Base-by-base conservation (phyloP, 306 rosid species). In the Vachellia collinsii region DNA sequence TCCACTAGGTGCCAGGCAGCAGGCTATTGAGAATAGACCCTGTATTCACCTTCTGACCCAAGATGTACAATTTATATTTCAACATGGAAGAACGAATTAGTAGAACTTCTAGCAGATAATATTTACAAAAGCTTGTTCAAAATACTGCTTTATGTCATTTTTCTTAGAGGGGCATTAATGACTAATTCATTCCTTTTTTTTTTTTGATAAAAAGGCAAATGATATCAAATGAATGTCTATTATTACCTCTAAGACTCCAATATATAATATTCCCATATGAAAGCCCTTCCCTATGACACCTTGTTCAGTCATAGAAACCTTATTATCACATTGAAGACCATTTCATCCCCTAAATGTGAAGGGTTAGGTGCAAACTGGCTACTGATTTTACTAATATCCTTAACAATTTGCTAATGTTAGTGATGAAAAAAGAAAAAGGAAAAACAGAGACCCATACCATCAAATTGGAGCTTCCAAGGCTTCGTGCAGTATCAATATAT, bases 401-500 rank as follows among this genome's bases (percentile, higher is more conserved):
- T 20, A 11, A 69, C 53, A 69, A 25, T 13, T 12, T 54, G 76
- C 19, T 29, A 50, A 16, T 36, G 46, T 16, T 50, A 48, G 62
- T 38, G 10, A 50, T 48, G 67, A 39, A 72, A 63, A 56, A 61
- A 61, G 3, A 76, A 62, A 51, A 77, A 59, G n/a, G 47, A 17
- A 88, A 83, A 68, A 64, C 43, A 42, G 72, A 47, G 65, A 51
- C 77, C 69, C 89, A 86, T 83, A 96, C 99, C 80, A 77, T 76
- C 65, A 78, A 62, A 80, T 72, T 71, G 75, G 96, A 82, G 88
- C 86, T 85, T 86, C 84, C 97, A 80, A 93, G 81, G 80, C 86
- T 90, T 66, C 91, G 89, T 43, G 99, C 99, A 58, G 92, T 92
- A 66, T 93, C 91, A 70, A 96, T 88, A 81, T 96, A 96, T 82